These are phyloP conservation scores for Arthrobotrys entomopaga DNA, from an alignment of 2,329 filamentous ascomycete species.

Conservation along the genomic window DNA sequence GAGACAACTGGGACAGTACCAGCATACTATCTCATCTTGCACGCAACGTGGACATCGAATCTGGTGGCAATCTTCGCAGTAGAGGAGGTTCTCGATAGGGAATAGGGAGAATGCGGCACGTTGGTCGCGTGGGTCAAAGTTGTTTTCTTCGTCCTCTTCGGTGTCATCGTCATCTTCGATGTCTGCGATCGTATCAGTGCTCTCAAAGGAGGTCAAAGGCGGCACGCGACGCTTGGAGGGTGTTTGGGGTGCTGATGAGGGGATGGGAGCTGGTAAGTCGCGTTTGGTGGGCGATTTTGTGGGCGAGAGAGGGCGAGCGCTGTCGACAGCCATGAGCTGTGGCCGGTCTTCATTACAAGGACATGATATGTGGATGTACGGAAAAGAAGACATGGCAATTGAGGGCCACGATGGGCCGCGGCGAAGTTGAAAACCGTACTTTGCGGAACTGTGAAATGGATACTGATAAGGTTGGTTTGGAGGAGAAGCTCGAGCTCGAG, in stretches of 20 bases:
- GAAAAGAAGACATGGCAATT: slow-evolving; percentile 63
- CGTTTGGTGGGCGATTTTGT: slow-evolving; percentile 61
- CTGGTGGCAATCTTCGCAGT: slow-evolving; percentile 97
- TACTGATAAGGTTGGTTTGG: not conserved
- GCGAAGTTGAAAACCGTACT: not conserved
- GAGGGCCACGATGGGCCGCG: not conserved
- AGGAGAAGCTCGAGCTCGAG: slow-evolving; percentile 19
- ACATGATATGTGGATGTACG: slow-evolving; percentile 74
- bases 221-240: slow-evolving; percentile 53
- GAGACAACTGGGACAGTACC: slow-evolving; percentile 93
- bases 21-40: slow-evolving; percentile 90
- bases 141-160: slow-evolving; percentile 76
- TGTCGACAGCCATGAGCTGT: slow-evolving; percentile 58
- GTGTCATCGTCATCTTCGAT: slow-evolving; percentile 61
- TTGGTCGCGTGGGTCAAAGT: slow-evolving; percentile 85
- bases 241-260: slow-evolving; percentile 23
- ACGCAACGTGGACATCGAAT: slow-evolving; percentile 94
- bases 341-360: slow-evolving; percentile 68
- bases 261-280: slow-evolving; percentile 57
- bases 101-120: slow-evolving; percentile 92
- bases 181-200: slow-evolving; percentile 62
- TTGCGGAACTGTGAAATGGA: not conserved
- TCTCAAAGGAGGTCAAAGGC: slow-evolving; percentile 38
- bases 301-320: slow-evolving; percentile 59
- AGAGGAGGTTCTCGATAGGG: slow-evolving; percentile 90